A percentile compares a stretch with the other conserved stretches of the same genome.
phyloP scores from a whole-genome alignment of 371 early-diverging fungal species.

The Aphelidium insulamus region DNA sequence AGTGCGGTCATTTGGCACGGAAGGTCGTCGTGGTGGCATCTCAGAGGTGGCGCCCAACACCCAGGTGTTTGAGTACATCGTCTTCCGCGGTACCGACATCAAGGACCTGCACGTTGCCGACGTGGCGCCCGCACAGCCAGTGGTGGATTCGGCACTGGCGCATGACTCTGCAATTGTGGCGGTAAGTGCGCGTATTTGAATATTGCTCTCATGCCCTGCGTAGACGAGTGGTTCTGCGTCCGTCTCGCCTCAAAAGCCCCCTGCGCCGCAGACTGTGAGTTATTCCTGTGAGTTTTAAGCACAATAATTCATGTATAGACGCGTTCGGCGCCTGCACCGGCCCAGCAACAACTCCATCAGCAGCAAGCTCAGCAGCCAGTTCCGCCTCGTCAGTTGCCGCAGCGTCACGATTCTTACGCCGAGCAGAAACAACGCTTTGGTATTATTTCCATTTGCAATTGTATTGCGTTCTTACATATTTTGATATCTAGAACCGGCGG shows the following conservation, averaged over 20 bases:
- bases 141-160: conserved; percentile 30
- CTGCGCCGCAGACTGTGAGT: background rate
- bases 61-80: conserved; percentile 68
- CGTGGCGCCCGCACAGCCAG: conserved; percentile 32
- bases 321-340: background rate
- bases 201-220: background rate
- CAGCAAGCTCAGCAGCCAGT: conserved; percentile 1
- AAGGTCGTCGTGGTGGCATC: conserved; percentile 40
- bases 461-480: no score
- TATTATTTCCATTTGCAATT: no score
- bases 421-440: no score
- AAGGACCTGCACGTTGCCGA: conserved; percentile 74
- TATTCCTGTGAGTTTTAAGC: background rate
- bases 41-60: conserved; percentile 65
- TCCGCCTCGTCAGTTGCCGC: no score
- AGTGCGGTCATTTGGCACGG: conserved; percentile 67
- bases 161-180: conserved; percentile 73
- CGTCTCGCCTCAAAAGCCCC: conserved; percentile 3
- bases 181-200: conserved; percentile 25
- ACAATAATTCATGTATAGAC: no score
- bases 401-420: no score
- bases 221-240: background rate
- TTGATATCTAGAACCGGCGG: no score
- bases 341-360: background rate
- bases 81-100: conserved; percentile 80